Evolutionary conservation across 108 stramenopile species (phyloP).

Genomic region (Fistulifera solaris): DNA sequence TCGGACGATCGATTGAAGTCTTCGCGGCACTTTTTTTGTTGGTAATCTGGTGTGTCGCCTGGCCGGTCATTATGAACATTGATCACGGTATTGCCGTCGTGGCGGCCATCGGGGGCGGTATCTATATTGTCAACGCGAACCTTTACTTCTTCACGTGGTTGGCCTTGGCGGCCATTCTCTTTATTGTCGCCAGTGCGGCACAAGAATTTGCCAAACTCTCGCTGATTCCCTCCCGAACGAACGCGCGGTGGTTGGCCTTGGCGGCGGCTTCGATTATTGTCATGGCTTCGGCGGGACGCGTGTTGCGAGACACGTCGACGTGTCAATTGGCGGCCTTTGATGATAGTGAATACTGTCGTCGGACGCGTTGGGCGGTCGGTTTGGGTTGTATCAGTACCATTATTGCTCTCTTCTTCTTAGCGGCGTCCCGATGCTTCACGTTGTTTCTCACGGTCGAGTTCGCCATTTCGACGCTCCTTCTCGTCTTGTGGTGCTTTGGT

Average conservation of each 20-base stretch:
- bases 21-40: slow-evolving; percentile 10
- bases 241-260: slow-evolving; percentile 22
- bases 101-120: neutral
- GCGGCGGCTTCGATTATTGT: slow-evolving; percentile 11
- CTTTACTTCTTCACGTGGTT: slow-evolving; percentile 37
- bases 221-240: slow-evolving; percentile 1
- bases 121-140: slow-evolving; percentile 28
- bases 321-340: neutral
- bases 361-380: slow-evolving; percentile 25
- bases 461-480: slow-evolving; percentile 8
- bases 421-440: neutral
- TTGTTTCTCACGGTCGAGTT: slow-evolving; percentile 13
- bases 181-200: slow-evolving; percentile 9
- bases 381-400: slow-evolving; percentile 16
- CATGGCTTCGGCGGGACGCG: slow-evolving; percentile 13
- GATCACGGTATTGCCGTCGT: slow-evolving; percentile 19
- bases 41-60: slow-evolving; percentile 20
- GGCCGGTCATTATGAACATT: slow-evolving; percentile 33
- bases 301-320: neutral
- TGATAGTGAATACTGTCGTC: slow-evolving; percentile 15
- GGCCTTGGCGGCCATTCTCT: slow-evolving; percentile 13
- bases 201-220: slow-evolving; percentile 15
- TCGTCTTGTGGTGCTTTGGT: slow-evolving; percentile 28
- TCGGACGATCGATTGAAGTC: slow-evolving; percentile 14
- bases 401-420: neutral